These are phyloP conservation scores for Plasmodium cynomolgi DNA, from an alignment of 169 alveolate species.

Conservation along the genomic window DNA sequence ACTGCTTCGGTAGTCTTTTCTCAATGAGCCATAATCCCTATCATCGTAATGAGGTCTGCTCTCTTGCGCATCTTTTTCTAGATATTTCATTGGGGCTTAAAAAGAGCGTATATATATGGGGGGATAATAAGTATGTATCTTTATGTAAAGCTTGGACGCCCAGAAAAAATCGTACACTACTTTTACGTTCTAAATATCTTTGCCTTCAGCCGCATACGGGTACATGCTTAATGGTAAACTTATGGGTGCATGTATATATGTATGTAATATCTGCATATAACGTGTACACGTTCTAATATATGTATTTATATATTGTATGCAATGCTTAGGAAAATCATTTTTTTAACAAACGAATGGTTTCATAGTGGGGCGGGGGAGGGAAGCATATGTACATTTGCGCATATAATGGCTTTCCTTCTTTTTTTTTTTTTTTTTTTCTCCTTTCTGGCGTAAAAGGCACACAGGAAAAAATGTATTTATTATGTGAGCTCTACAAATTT, in stretches of 20 bases:
- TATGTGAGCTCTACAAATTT: not conserved
- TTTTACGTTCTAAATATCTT: not conserved
- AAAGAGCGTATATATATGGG: not conserved
- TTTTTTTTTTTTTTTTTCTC: not conserved
- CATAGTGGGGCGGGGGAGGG: not conserved
- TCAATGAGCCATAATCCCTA: slow-evolving; percentile 15
- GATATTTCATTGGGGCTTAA: slow-evolving; percentile 25
- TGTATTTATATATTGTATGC: not conserved
- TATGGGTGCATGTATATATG: not conserved
- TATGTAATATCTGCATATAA: not conserved
- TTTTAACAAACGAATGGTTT: not conserved
- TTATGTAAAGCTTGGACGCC: not conserved
- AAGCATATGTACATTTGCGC: not conserved
- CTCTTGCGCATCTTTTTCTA: slow-evolving; percentile 10
- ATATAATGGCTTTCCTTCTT: not conserved
- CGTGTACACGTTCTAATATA: not conserved
- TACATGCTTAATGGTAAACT: not conserved
- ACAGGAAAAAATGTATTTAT: not conserved
- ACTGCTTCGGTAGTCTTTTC: slow-evolving; percentile 5
- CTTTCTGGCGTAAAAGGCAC: not conserved
- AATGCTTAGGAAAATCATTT: not conserved
- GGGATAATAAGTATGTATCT: not conserved
- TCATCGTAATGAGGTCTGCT: slow-evolving; percentile 30
- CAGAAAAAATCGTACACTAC: not conserved
- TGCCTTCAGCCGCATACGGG: not conserved